Base-by-base conservation (phyloP, 1,284 basidiomycete species). In the Apiotrichum montevideense region DNA sequence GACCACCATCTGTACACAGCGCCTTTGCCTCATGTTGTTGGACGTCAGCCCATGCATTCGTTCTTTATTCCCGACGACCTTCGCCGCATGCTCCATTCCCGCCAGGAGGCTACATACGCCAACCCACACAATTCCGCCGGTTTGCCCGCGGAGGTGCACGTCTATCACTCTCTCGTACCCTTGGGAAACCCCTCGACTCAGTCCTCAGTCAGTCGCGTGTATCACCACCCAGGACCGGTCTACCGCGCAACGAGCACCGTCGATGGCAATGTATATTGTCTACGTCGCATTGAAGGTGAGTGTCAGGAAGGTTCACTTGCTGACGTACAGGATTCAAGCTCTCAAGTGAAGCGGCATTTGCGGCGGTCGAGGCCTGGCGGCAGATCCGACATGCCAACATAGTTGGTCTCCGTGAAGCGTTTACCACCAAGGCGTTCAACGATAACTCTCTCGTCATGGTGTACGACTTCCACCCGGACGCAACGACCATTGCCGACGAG, bases 381-480 rank as follows among this genome's bases (percentile, higher is more conserved):
- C 82, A 84, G 52, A 81, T 98, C 58, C 82, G 81, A 15, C 94
- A 98, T 78, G 93, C 96, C 0, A 86, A 84, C 66, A 87, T 99
- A 62, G 85, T 96, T 33, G 79, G 84, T 15, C 80, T 98, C 7
- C 83, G 85, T 47, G 96, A 98, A 75, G 96, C 95, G 0, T 98
- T 98, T 78, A 98, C 96, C 0, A 96, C 94, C 0, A 83, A 88
- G 44, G 85, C 90, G 0, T 99, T 98, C 75, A 85, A 86, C 58
- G 96, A 98, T 72, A 87, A 86, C 66, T 97, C 95, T 8, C 83
- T 99, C 42, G 86, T 98, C 45, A 87, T 98, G 46, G 90, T 88
- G 1, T 96, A 95, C 72, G 86, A 92, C 56, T 98, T 91, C 72
- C 86, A 96, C 69, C 86, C 96, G 0, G 84, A 87, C 63, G 83